These are phyloP conservation scores for Jatropha podagrica DNA, from an alignment of 441 rosid species.

Conservation along the genomic window DNA sequence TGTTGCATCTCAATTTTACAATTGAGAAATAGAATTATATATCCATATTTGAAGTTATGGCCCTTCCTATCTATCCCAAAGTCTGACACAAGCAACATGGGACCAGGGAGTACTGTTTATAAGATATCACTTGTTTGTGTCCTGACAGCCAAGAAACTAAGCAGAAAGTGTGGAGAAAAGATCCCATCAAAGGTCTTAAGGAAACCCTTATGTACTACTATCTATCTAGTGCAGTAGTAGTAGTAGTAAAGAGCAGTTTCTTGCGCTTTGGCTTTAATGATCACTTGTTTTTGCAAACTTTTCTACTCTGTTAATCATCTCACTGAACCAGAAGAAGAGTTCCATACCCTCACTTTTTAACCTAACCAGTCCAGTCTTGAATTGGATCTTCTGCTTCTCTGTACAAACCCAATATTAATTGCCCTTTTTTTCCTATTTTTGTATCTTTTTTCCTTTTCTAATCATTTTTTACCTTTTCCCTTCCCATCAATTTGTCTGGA, in stretches of 20 bases:
- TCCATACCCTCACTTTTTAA: slow-evolving; percentile 18
- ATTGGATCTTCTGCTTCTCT: slow-evolving; percentile 29
- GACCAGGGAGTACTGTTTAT: slow-evolving; percentile 15
- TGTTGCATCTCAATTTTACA: too few relatives aligned
- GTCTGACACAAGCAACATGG: slow-evolving; percentile 37
- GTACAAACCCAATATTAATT: slow-evolving; percentile 20
- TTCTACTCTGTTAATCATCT: slow-evolving; percentile 16
- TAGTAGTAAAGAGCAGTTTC: background rate
- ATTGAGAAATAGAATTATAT: too few relatives aligned
- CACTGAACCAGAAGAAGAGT: background rate
- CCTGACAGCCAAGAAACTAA: slow-evolving; percentile 29
- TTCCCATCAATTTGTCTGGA: slow-evolving; percentile 23
- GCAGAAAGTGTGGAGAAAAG: slow-evolving; percentile 29
- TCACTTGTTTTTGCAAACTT: slow-evolving; percentile 18
- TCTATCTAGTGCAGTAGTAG: too few relatives aligned
- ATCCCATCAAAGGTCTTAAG: slow-evolving; percentile 28
- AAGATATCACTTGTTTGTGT: background rate
- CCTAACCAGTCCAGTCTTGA: slow-evolving; percentile 5
- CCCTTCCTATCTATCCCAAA: background rate
- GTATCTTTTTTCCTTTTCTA: slow-evolving; percentile 22
- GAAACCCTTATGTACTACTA: slow-evolving; percentile 12
- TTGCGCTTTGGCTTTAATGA: background rate
- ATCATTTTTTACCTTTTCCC: slow-evolving; percentile 18
- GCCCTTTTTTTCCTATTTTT: slow-evolving; percentile 23
- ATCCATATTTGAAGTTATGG: too few relatives aligned